Base-by-base conservation (phyloP, 257 asterid species). In the Prunella vulgaris region DNA sequence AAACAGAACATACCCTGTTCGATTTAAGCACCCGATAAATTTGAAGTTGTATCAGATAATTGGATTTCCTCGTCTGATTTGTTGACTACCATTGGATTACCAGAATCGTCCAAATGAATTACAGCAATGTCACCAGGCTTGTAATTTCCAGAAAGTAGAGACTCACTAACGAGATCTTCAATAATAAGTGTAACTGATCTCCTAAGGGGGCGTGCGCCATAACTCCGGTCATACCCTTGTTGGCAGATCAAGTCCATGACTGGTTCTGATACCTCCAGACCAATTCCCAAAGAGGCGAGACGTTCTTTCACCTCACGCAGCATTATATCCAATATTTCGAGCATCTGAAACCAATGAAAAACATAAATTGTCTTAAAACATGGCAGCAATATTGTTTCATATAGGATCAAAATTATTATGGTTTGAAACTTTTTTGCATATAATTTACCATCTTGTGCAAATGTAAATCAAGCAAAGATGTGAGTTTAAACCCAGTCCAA, bases 161-260 rank as follows among this genome's bases (percentile, higher is more conserved):
- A 89, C 74, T 94, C 99, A 75, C 97, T 86, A 76, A 94, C 73
- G 18, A 80, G 85, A 83, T 94, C 91, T 78, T 91, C 97, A 54
- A 91, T 72, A 27, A 91, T 77, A 7, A 49, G 85, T 7, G 99
- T 88, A n/a, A 91, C 87, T 0, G 96, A 95, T 70, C 99, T 80
- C 69, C 99, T 81, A 10, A 94, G 93, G 25, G 99, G 96, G 33
- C 97, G 92, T 6, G 99, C 99, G 0, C 99, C 99, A 57, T 94
- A 94, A 61, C 88, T 86, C 78, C 90, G 83, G 78, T 94, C 99
- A 17, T 83, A 94, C 7, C 99, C 99, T 75, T 89, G 96, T 72
- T 85, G 66, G 78, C 99, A 94, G 61, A 94, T 80, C 18, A 89
- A 73, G 54, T 90, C 95, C 86, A 80, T 77, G 30, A 81, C 71